Evolutionary conservation across 2,329 filamentous ascomycete species (phyloP).

Genomic region (Podosphaera fusca): DNA sequence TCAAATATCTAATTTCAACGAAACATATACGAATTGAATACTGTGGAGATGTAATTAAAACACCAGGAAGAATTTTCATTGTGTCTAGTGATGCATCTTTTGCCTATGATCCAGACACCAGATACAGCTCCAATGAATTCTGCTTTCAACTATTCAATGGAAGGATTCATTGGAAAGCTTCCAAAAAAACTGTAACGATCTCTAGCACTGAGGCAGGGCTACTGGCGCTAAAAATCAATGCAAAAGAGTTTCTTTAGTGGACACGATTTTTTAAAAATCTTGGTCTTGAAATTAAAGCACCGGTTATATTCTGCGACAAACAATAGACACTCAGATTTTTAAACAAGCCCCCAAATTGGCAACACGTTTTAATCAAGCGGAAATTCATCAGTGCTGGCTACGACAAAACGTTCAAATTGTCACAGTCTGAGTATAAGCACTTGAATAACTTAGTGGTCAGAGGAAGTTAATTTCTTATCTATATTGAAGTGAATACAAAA

Average conservation of each 20-base stretch:
- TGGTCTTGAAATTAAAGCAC: neutral
- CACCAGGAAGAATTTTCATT: neutral
- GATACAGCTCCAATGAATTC: neutral
- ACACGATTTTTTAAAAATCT: neutral
- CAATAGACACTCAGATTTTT: neutral
- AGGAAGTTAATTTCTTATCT: no score
- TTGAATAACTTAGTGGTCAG: no score
- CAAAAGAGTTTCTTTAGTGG: neutral
- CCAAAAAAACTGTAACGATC: neutral
- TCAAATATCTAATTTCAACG: neutral
- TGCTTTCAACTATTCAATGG: conserved; percentile 1
- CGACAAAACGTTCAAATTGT: no score
- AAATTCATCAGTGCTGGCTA: neutral
- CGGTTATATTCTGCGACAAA: neutral
- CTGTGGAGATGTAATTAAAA: neutral
- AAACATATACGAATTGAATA: neutral
- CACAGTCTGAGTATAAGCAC: no score
- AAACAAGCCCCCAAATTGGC: neutral
- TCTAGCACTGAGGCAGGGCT: neutral
- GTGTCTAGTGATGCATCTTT: conserved; percentile 1
- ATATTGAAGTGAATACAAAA: no score
- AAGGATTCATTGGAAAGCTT: neutral
- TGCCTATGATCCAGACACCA: neutral
- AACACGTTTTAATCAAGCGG: neutral
- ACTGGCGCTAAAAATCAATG: neutral